These are phyloP conservation scores for Haematococcus sp. DNA, from an alignment of 139 green algal genomes.

Conservation along the genomic window DNA sequence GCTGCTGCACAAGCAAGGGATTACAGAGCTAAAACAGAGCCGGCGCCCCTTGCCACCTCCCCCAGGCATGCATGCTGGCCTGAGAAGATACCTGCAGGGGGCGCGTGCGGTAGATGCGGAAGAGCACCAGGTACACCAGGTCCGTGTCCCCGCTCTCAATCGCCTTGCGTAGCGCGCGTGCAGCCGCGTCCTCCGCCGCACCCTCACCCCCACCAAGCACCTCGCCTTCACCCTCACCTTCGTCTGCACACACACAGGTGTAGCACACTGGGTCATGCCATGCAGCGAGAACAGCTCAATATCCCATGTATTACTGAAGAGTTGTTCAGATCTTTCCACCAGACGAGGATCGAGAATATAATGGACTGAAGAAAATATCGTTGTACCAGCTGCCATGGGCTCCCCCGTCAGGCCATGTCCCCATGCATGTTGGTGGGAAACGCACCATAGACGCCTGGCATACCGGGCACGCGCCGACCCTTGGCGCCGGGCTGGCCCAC, in stretches of 20 bases:
- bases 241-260: not conserved
- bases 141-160: slow-evolving; percentile 79
- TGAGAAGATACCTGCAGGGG: not conserved
- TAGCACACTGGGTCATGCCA: not conserved
- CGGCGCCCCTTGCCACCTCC: no score
- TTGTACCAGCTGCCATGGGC: no score
- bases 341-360: no score
- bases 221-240: not conserved
- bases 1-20: no score
- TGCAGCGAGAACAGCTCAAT: not conserved
- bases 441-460: not conserved
- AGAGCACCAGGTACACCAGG: slow-evolving; percentile 76
- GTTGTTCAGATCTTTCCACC: no score
- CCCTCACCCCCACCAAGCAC: no score
- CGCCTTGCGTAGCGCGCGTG: slow-evolving; percentile 65
- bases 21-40: no score
- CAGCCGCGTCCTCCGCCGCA: slow-evolving; percentile 25
- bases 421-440: no score
- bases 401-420: no score
- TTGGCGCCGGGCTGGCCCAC: not conserved
- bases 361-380: no score
- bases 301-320: not conserved
- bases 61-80: no score
- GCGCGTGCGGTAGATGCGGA: slow-evolving; percentile 45
- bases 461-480: not conserved